Base-by-base conservation (phyloP, 768 basidiomycete genomes). In the Botryobasidium botryosum region DNA sequence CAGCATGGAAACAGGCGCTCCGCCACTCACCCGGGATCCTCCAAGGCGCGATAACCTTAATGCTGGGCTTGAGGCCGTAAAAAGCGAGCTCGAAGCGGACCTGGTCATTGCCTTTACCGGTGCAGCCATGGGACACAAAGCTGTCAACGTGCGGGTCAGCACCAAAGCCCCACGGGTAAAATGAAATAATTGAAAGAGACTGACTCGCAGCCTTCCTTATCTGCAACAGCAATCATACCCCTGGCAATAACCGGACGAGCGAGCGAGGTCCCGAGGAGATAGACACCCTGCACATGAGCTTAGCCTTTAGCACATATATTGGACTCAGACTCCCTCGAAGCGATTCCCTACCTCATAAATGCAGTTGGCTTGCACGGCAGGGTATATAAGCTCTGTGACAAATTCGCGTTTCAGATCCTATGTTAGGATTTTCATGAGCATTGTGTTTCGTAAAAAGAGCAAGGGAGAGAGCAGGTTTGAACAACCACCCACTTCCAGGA, bases 1-100 rank as follows among this genome's bases (percentile, higher is more conserved):
- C 24, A 25, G 10, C 29, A 21, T 7, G 23, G 31, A 31, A 28
- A 27, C n/a, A n/a, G n/a, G n/a, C n/a, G n/a, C n/a, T n/a, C n/a
- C n/a, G n/a, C 5, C 15, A 55, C 68, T 20, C 53, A 87, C 88
- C 84, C 51, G 92, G 86, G 51, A 91, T 74, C 51, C 94, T 78
- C 94, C 94, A 99, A 39, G 94, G 94, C 13, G 94, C 91, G 57
- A 99, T 77, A 56, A 97, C 91, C 64, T 96, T 96, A 75, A 99
- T 96, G 55, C 90, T 84, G 35, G 94, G 91, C 61, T 94, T 90
- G 51, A 99, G 74, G 45, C 88, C 94, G 63, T 97, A 99, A 68
- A 99, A 99, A 1, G 94, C 90, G 45, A 97, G 78, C 59, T 99
- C 94, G 62, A 97, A 99, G 49, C 94, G 86, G 55, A 99, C 94